A percentile compares a stretch with the other conserved stretches of the same genome.
phyloP scores from a whole-genome alignment of 2,329 filamentous ascomycete genomes.

The Hymenoscyphus linearis region DNA sequence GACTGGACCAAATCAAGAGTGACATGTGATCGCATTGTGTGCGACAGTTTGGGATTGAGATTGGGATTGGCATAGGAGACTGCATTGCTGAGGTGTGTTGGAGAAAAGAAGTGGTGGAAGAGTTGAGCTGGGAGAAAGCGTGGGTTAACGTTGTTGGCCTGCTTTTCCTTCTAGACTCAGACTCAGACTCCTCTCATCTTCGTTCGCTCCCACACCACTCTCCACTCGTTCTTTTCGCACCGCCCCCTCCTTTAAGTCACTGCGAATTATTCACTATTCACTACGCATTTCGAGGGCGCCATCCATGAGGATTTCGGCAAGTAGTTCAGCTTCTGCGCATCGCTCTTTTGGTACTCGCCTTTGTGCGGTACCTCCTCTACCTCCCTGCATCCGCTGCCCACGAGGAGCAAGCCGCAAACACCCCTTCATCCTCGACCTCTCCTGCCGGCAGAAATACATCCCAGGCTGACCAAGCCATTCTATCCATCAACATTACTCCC shows the following conservation, averaged over 20 bases:
- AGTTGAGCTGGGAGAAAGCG: constrained; percentile 1
- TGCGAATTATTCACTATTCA: constrained; percentile 14
- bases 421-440: constrained; percentile 10
- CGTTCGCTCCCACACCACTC: constrained; percentile 3
- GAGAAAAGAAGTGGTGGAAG: neutral
- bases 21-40: constrained; percentile 24
- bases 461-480: neutral
- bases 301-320: constrained; percentile 26
- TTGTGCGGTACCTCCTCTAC: constrained; percentile 7
- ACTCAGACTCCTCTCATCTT: constrained; percentile 9
- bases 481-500: neutral
- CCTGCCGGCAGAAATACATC: constrained; percentile 6
- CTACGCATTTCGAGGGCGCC: constrained; percentile 15
- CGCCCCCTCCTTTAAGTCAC: constrained; percentile 10
- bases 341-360: constrained; percentile 5
- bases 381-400: constrained; percentile 8
- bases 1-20: constrained; percentile 22
- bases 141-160: constrained; percentile 13
- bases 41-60: constrained; percentile 14
- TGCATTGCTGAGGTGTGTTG: neutral
- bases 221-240: constrained; percentile 4
- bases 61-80: constrained; percentile 7
- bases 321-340: constrained; percentile 13
- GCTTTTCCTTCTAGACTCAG: constrained; percentile 3
- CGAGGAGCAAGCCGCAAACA: constrained; percentile 12